These are phyloP conservation scores for Yarrowia porcina DNA, from an alignment of 805 yeast genomes.

Conservation along the genomic window DNA sequence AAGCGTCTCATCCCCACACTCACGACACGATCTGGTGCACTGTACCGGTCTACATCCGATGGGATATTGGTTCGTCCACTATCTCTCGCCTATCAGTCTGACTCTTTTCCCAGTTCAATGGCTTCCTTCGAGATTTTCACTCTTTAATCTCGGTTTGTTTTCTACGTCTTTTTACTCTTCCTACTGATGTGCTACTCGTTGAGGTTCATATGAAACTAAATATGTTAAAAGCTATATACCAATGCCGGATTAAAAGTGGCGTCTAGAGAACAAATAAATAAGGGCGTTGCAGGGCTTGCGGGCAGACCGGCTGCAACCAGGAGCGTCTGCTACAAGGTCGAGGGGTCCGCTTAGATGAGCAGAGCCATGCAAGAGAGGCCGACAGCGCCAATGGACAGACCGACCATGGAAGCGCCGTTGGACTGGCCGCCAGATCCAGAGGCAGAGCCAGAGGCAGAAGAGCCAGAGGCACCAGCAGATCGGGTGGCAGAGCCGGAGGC, in stretches of 20 bases:
- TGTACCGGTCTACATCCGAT: too few species aligned
- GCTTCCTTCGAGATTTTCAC: too few species aligned
- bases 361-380: slow-evolving; percentile 14
- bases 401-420: slow-evolving; percentile 18
- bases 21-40: too few species aligned
- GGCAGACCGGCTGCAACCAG: slow-evolving; percentile 5
- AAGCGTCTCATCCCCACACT: too few species aligned
- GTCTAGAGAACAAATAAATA: slow-evolving; percentile 12
- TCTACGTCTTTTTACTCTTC: too few species aligned
- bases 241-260: neutral
- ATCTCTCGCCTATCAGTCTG: too few species aligned
- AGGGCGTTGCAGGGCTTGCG: neutral
- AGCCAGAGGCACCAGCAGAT: neutral
- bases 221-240: slow-evolving; percentile 11
- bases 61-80: too few species aligned
- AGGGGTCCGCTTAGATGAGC: slow-evolving; percentile 7
- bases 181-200: neutral
- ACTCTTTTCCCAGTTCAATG: too few species aligned
- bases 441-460: slow-evolving; percentile 7
- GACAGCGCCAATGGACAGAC: slow-evolving; percentile 9
- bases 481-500: neutral
- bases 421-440: slow-evolving; percentile 11
- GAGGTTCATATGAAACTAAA: neutral
- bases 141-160: neutral
- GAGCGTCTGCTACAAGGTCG: neutral